These are phyloP conservation scores for Exophiala dermatitidis DNA, from an alignment of 2,329 filamentous ascomycete species.

Conservation along the genomic window DNA sequence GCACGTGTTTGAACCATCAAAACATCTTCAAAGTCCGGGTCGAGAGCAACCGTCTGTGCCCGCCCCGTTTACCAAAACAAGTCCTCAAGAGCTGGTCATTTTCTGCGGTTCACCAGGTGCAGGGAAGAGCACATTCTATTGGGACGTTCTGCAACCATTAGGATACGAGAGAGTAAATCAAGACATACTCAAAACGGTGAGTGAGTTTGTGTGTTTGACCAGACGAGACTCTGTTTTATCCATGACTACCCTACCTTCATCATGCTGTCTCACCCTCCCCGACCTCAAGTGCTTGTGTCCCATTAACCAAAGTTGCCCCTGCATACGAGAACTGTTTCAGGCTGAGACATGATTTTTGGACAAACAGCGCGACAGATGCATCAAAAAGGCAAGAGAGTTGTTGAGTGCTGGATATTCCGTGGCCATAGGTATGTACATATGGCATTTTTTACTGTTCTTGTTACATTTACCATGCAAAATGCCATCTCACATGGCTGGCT, in stretches of 20 bases:
- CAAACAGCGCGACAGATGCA: constrained; percentile 51
- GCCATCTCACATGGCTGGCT: not conserved
- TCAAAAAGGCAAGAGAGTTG: constrained; percentile 63
- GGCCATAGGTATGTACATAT: constrained; percentile 64
- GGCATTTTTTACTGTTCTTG: not conserved
- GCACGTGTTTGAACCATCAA: constrained; percentile 63
- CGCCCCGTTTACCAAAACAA: constrained; percentile 49
- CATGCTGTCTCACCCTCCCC: not conserved
- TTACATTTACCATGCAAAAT: not conserved
- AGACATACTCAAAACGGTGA: constrained; percentile 69
- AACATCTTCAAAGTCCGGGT: constrained; percentile 41
- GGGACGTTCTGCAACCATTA: constrained; percentile 65
- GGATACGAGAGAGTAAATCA: constrained; percentile 85
- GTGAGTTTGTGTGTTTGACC: constrained; percentile 23
- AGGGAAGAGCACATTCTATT: constrained; percentile 89
- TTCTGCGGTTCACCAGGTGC: constrained; percentile 84
- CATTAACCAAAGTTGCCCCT: constrained; percentile 6
- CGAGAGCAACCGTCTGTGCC: not conserved
- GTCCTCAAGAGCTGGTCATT: constrained; percentile 66
- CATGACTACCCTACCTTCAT: not conserved
- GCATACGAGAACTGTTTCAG: constrained; percentile 39
- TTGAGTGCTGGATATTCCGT: constrained; percentile 62
- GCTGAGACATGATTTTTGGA: constrained; percentile 17
- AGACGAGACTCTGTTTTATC: constrained; percentile 4
- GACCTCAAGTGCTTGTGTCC: not conserved